A percentile compares a stretch with the other conserved stretches of the same genome.
phyloP scores from a whole-genome alignment of 768 basidiomycete species.

The Mycena pura region DNA sequence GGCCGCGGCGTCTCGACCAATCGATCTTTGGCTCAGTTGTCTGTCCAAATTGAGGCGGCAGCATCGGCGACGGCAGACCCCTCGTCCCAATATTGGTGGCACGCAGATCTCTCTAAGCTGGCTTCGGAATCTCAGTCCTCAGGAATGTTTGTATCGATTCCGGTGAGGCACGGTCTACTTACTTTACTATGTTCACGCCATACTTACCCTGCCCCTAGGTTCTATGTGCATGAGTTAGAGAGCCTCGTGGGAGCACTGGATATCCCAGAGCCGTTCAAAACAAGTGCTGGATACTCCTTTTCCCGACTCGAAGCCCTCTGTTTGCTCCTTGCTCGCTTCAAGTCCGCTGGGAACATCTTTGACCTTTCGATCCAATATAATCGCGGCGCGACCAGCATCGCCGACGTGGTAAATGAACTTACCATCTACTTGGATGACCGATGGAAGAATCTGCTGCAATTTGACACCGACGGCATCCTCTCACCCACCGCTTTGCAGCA shows the following conservation, averaged over 20 bases:
- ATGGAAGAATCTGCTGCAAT: constrained; percentile 29
- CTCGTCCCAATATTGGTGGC: too few species aligned
- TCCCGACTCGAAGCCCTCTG: constrained; percentile 22
- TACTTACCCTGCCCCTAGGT: too few species aligned
- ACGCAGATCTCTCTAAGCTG: too few species aligned
- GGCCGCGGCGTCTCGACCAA: too few species aligned
- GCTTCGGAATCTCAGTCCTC: too few species aligned
- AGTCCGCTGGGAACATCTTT: constrained; percentile 21
- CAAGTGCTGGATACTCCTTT: constrained; percentile 3
- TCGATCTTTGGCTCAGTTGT: too few species aligned
- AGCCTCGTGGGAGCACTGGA: constrained; percentile 6
- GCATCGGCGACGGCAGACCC: too few species aligned
- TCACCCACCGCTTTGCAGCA: constrained; percentile 3
- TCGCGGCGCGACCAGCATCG: constrained; percentile 24
- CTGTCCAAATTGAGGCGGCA: too few species aligned
- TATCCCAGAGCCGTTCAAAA: constrained; percentile 17
- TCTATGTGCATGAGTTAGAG: too few species aligned
- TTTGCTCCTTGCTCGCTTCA: constrained; percentile 24
- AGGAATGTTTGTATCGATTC: too few species aligned
- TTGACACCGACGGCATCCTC: constrained; percentile 20
- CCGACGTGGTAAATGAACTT: constrained; percentile 23
- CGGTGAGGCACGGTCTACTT: too few species aligned
- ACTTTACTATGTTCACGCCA: too few species aligned
- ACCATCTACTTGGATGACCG: constrained; percentile 16
- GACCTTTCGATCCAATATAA: constrained; percentile 21